Conservation (phyloP, 495 filamentous ascomycete genomes). For the Aeminium ludgeri region DNA sequence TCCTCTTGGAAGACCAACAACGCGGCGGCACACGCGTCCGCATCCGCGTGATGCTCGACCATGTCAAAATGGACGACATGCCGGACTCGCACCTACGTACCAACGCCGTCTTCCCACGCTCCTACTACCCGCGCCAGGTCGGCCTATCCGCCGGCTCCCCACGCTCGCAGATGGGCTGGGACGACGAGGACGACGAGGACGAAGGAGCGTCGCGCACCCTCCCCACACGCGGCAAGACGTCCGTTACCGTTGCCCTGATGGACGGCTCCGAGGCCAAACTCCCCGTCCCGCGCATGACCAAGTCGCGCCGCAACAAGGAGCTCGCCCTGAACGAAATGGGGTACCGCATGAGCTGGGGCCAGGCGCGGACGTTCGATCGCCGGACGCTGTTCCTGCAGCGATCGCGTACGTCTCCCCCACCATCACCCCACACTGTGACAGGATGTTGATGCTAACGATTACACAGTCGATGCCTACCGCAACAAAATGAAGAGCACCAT, state of each 20-base stretch:
- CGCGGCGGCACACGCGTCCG: slow-evolving; percentile 54
- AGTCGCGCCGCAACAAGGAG: slow-evolving; percentile 54
- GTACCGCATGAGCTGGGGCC: slow-evolving; percentile 88
- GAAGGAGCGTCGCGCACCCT: slow-evolving; percentile 14
- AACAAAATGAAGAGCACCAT: slow-evolving; percentile 80
- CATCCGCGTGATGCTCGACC: slow-evolving; percentile 73
- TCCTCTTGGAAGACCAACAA: slow-evolving; percentile 77
- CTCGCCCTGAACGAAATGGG: slow-evolving; percentile 78
- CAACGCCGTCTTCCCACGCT: slow-evolving; percentile 77
- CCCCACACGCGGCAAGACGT: slow-evolving; percentile 33
- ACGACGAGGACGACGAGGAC: slow-evolving; percentile 32
- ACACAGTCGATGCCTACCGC: slow-evolving; percentile 77
- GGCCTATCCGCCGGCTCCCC: slow-evolving; percentile 51
- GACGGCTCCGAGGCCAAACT: slow-evolving; percentile 55
- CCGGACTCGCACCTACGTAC: slow-evolving; percentile 80
- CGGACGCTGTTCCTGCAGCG: slow-evolving; percentile 79
- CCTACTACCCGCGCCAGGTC: slow-evolving; percentile 79
- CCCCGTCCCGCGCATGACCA: slow-evolving; percentile 53
- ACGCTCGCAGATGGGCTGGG: slow-evolving; percentile 38
- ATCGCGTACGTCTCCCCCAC: slow-evolving; percentile 50
- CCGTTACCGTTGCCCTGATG: slow-evolving; percentile 55
- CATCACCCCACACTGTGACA: background rate
- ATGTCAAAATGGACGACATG: slow-evolving; percentile 80
- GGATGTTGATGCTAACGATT: slow-evolving; percentile 9
- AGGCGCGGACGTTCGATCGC: slow-evolving; percentile 72